These are phyloP conservation scores for Cryptosporidium bovis DNA, from an alignment of 169 alveolate species.

Conservation along the genomic window DNA sequence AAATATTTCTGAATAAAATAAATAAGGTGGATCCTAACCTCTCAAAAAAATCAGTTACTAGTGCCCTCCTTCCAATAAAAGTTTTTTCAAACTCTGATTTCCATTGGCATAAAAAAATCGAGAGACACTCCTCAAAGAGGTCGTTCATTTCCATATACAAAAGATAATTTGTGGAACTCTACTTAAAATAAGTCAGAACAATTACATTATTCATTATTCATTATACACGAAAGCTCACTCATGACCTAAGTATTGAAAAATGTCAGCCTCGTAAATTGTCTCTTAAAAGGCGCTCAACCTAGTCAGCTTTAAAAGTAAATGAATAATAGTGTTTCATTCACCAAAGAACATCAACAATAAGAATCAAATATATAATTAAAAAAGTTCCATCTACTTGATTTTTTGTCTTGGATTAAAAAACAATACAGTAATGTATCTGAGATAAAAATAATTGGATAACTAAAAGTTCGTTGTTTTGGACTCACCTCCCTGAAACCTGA, in stretches of 20 bases:
- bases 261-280: not conserved
- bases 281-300: not conserved
- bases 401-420: conserved; percentile 20
- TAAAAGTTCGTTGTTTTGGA: not conserved
- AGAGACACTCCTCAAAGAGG: not conserved
- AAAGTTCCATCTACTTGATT: not conserved
- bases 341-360: not conserved
- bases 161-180: too few species aligned
- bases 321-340: not conserved
- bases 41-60: conserved; percentile 41
- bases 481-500: conserved; percentile 97
- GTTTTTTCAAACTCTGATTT: conserved; percentile 17
- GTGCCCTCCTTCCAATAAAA: conserved; percentile 13
- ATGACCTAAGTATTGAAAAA: not conserved
- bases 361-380: not conserved
- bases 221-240: not conserved
- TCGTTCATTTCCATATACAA: not conserved
- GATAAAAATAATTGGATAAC: not conserved
- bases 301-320: not conserved
- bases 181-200: too few species aligned
- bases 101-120: conserved; percentile 48
- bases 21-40: conserved; percentile 9
- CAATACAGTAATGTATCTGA: conserved; percentile 36
- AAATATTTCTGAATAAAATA: not conserved
- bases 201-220: too few species aligned